Evolutionary conservation across 805 yeast species (phyloP), one percentile per base, ranked within the genome.

Genomic region (Zygosaccharomyces kombuchaensis): DNA sequence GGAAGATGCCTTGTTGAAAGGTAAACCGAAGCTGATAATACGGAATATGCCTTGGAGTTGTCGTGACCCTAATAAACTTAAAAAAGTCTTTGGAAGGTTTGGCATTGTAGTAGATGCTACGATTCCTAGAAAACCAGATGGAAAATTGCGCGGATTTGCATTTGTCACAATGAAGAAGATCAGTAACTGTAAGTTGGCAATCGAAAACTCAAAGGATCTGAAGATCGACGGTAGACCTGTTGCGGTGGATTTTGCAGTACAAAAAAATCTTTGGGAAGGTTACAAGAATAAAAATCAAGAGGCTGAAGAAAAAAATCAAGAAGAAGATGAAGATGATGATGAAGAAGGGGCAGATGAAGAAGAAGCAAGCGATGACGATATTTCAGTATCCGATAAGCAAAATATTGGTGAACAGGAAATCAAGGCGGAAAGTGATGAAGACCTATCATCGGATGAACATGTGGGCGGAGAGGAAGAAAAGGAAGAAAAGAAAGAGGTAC

Each of bases 41-140:
- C 77, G 99, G 61, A 93, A 93, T 63, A 76, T 93, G 66, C 99
- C 99, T 9, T 93, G 99, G 99, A 83, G 96, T 12, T 82, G 93
- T 37, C 80, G 91, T 61, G 81, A 83, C 49, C 83, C 95, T 4
- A 79, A 79, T 4, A 80, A 78, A 45, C 72, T 93, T 58, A 81
- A 77, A 59, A 81, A 81, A 55, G 59, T 81, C 6, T 93, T 93
- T 61, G 68, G 75, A 46, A 80, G 80, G 58, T 93, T 71, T 62
- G 99, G 99, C 42, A 82, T 85, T 23, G 96, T 93, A 29, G 80
- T 78, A 21, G 96, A 89, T 59, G 95, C 91, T 0, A 80, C 81
- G 55, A 87, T 93, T 54, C 99, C 99, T 38, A 80, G 87, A 58
- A 87, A 86, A 60, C 75, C 77, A 39, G 95, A 88, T 40, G 96